phyloP scores from a whole-genome alignment of 163 green algal genomes.

The Volvox carteri region DNA sequence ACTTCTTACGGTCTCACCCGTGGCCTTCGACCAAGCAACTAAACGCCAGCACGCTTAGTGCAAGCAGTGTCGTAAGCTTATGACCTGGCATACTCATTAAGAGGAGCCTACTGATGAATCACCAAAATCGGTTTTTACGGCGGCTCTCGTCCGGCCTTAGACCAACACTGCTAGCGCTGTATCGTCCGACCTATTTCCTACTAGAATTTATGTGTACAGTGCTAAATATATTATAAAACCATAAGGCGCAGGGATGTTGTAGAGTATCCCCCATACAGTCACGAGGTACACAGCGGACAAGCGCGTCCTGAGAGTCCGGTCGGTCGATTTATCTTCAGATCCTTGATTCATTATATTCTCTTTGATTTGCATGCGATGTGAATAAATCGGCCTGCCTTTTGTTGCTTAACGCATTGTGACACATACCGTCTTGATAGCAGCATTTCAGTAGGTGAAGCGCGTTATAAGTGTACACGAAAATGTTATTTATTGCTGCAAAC shows the following conservation, averaged over 20 bases:
- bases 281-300: not conserved
- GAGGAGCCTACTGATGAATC: not conserved
- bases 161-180: too few relatives aligned
- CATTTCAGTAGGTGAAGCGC: not conserved
- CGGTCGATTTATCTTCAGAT: not conserved
- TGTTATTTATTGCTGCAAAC: too few relatives aligned
- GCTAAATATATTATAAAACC: not conserved
- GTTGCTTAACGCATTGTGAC: not conserved
- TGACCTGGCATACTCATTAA: not conserved
- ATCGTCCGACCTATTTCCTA: too few relatives aligned
- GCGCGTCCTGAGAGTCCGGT: not conserved
- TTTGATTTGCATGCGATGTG: not conserved
- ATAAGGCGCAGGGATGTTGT: constrained; percentile 10
- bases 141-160: constrained; percentile 16
- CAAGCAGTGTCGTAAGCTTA: not conserved
- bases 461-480: too few relatives aligned
- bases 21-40: not conserved
- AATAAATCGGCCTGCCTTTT: not conserved
- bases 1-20: not conserved
- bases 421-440: not conserved
- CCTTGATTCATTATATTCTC: not conserved
- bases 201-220: too few relatives aligned
- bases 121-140: constrained; percentile 9
- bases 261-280: not conserved
- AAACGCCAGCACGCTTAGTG: not conserved